Evolutionary conservation across 331 rosid genomes (phyloP).

Genomic region (Quercus phellos): DNA sequence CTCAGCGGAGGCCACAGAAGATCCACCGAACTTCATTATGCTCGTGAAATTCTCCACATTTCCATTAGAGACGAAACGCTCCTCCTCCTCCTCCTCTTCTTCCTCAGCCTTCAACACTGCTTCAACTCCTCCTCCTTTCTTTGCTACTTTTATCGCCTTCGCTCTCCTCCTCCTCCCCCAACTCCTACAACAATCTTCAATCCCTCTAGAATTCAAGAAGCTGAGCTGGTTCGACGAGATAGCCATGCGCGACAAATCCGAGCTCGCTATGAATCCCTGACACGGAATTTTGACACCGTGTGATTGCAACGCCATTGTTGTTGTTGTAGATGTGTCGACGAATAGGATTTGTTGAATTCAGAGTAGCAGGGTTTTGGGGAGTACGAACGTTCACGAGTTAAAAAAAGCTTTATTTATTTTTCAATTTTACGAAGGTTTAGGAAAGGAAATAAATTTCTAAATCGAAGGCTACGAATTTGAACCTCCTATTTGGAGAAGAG

Average conservation of each 20-base stretch:
- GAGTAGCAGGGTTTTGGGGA: background rate
- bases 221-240: background rate
- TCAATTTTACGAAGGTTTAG: too few relatives aligned
- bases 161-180: background rate
- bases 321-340: background rate
- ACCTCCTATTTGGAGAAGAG: too few relatives aligned
- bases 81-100: conserved; percentile 11
- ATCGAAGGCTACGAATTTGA: too few relatives aligned
- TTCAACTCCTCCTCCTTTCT: background rate
- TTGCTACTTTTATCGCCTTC: background rate
- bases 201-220: background rate
- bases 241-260: background rate
- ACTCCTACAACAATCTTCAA: background rate
- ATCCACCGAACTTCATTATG: conserved; percentile 97
- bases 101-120: conserved; percentile 17
- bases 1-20: conserved; percentile 70
- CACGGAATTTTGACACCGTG: background rate
- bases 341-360: background rate
- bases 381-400: background rate
- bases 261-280: background rate
- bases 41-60: conserved; percentile 50
- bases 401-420: too few relatives aligned
- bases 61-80: conserved; percentile 20
- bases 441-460: too few relatives aligned
- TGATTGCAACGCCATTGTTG: conserved; percentile 1